Base-by-base conservation (phyloP, 1,284 basidiomycete species). In the Boletus calvinii region DNA sequence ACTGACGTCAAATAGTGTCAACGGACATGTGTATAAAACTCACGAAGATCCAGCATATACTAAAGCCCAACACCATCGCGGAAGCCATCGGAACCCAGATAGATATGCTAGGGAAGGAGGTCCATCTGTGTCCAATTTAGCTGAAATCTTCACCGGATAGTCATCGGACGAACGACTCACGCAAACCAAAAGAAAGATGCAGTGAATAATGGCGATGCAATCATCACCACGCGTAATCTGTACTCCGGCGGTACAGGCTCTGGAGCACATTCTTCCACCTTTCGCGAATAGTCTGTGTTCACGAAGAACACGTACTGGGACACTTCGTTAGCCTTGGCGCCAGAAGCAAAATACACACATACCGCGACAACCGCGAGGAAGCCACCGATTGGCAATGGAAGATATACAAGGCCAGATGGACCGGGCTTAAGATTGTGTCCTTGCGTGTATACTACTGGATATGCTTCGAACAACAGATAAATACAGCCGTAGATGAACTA, bases 181-280 rank as follows among this genome's bases (percentile, higher is more conserved):
- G 77, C 83, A 60, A 88, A 81, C 84, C 83, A 83, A 70, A 88
- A 88, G 65, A 85, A 83, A 1, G 82, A 77, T 26, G 77, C 55
- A 6, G 82, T 71, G 48, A 85, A 77, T 6, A 83, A 59, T 0
- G 84, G 84, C 0, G 78, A 79, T 2, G 78, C 80, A 47, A 80
- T 62, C 59, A 84, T 69, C 1, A 76, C 74, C 41, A 81, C 75
- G 26, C 77, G 75, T 15, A 91, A 71, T 18, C 86, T 76, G 55
- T 78, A 79, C 67, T 91, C 87, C 0, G 88, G 87, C 2, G 84
- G 79, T 3, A 82, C 87, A 8, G 78, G 77, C 29, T 73, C 61
- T 6, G 82, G 82, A 4, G 77, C 74, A 57, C 72, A 74, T 57
- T 75, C 69, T 0, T 70, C 69, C 8, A 74, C 68, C 49, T 78